Conservation (phyloP, 371 early-diverging fungal species). For the Actinomortierella wolfii region DNA sequence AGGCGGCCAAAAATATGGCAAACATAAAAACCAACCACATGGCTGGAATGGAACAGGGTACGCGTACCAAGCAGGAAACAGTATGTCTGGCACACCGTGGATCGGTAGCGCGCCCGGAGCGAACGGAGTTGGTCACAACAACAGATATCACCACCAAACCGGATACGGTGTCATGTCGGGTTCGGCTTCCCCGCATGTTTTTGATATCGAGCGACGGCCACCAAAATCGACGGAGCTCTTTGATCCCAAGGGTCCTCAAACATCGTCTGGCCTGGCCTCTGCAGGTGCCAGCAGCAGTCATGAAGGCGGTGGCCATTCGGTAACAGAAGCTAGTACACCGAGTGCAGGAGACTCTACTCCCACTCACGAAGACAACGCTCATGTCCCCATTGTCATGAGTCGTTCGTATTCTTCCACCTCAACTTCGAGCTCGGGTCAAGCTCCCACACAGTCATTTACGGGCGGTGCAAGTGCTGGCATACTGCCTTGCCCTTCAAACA, state of each 20-base stretch:
- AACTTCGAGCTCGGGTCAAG: too few species aligned
- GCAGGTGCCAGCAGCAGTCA: slow-evolving; percentile 1
- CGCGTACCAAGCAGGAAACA: too few species aligned
- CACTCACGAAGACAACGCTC: slow-evolving; percentile 4
- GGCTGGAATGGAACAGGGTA: too few species aligned
- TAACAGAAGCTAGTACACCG: too few species aligned
- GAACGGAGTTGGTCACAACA: background rate
- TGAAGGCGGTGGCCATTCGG: slow-evolving; percentile 4
- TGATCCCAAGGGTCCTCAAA: slow-evolving; percentile 34
- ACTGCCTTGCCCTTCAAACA: slow-evolving; percentile 7
- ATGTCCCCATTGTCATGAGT: slow-evolving; percentile 26
- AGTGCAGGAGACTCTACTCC: too few species aligned
- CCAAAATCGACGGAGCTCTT: slow-evolving; percentile 40
- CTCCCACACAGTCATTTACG: slow-evolving; percentile 2
- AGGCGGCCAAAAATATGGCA: too few species aligned
- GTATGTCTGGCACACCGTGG: too few species aligned
- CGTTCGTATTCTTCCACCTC: slow-evolving; percentile 40
- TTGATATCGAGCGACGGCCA: slow-evolving; percentile 37
- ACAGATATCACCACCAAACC: slow-evolving; percentile 5
- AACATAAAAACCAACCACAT: too few species aligned
- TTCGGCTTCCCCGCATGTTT: slow-evolving; percentile 4
- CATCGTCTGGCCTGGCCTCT: slow-evolving; percentile 6
- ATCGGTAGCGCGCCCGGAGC: too few species aligned
- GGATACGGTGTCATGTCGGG: slow-evolving; percentile 9
- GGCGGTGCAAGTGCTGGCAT: slow-evolving; percentile 17